Base-by-base conservation (phyloP, 495 filamentous ascomycete genomes). In the Aspergillus hancockii region DNA sequence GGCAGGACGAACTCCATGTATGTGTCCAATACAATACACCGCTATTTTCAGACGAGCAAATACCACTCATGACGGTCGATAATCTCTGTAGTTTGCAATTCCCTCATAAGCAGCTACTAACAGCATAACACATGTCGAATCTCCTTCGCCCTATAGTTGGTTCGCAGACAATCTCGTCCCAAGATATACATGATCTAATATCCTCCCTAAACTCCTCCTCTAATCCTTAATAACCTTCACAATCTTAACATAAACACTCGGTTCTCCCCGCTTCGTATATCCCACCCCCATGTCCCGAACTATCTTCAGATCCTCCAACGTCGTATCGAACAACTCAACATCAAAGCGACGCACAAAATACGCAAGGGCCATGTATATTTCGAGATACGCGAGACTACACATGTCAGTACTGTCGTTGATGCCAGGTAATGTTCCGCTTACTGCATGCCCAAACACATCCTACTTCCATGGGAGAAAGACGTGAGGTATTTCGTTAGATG, bases 361-460 rank as follows among this genome's bases (percentile, higher is more conserved):
- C 4, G 73, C 71, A 4, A 77, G 46, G 0, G 59, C 52, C 12
- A 65, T 45, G 61, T 75, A 73, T 1, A 75, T 25, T 47, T 77
- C 70, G 8, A 63, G 60, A 34, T 67, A 62, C 8, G 68, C 73
- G 10, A 77, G 64, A 55, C 67, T 62, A 8, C 3, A 28, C 14
- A 7, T 0, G 16, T 43, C 8, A 31, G 52, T 40, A 40, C 2
- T 8, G 4, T 9, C 1, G 1, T 36, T 8, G 14, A 28, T 10
- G 1, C 2, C 8, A 41, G 14, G 16, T n/a, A 19, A 68, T 28
- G 3, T 3, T 28, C 25, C 7, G 25, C 72, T 55, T 51, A 79
- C 74, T 79, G 72, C 70, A 78, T 71, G 8, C 81, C 81, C 4
- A 82, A 50, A 57, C 81, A 83, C 13, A 63, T 67, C 38, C 81